phyloP scores from a whole-genome alignment of 2,329 filamentous ascomycete species.

The Didymella glomerata region DNA sequence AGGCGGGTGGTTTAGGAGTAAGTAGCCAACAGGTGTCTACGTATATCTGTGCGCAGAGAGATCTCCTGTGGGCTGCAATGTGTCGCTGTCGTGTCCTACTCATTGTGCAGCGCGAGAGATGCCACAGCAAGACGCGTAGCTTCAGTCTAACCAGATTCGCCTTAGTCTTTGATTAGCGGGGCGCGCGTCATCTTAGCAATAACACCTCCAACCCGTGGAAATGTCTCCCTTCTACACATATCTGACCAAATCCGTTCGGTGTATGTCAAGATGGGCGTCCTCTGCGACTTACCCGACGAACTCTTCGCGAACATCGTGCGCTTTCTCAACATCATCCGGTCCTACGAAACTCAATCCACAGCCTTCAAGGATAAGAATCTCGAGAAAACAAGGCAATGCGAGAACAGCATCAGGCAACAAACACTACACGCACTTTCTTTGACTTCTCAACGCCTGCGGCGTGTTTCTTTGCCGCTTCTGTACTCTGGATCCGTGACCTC shows the following conservation, averaged over 20 bases:
- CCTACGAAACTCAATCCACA: conserved; percentile 33
- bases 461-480: conserved; percentile 32
- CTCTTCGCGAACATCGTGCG: conserved; percentile 32
- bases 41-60: too few species aligned
- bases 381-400: conserved; percentile 33
- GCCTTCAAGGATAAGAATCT: conserved; percentile 28
- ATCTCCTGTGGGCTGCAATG: too few species aligned
- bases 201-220: background rate
- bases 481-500: conserved; percentile 37
- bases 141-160: background rate
- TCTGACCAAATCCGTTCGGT: background rate
- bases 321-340: conserved; percentile 26
- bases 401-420: conserved; percentile 31
- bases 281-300: conserved; percentile 35
- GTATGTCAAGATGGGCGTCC: background rate
- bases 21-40: too few species aligned
- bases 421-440: conserved; percentile 34
- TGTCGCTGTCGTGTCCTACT: too few species aligned
- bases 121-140: background rate
- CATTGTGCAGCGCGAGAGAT: too few species aligned
- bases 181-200: background rate
- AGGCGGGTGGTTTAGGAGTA: conserved; percentile 53
- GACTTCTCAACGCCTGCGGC: conserved; percentile 27
- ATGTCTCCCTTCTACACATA: too few species aligned
- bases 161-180: background rate